These are phyloP conservation scores for Rhynchospora pubera DNA, from an alignment of 176 grass and related monocot species.

Conservation along the genomic window DNA sequence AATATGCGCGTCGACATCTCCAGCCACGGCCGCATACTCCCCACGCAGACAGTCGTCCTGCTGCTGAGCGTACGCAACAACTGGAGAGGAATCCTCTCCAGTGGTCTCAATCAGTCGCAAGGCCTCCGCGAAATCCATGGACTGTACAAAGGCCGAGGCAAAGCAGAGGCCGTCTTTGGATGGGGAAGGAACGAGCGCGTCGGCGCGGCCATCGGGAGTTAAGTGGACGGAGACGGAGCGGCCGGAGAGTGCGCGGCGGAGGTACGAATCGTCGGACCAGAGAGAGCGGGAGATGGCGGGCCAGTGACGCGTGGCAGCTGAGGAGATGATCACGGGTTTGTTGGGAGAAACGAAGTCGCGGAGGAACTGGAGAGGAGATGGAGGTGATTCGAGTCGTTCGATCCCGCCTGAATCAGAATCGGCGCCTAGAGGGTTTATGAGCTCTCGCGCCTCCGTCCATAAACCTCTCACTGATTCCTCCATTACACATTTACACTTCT, in stretches of 20 bases:
- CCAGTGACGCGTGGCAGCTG: conserved; percentile 66
- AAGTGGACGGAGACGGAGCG: conserved; percentile 71
- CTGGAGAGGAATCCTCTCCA: conserved; percentile 18
- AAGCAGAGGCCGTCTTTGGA: conserved; percentile 33
- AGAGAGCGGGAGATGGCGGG: conserved; percentile 47
- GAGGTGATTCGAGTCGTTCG: conserved; percentile 45
- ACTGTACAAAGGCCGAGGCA: conserved; percentile 54
- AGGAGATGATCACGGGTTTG: conserved; percentile 66
- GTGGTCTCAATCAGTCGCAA: conserved; percentile 37
- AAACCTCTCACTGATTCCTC: conserved; percentile 43
- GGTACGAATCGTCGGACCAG: conserved; percentile 64
- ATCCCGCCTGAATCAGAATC: conserved; percentile 14
- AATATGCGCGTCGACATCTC: conserved; percentile 75
- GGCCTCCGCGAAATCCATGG: conserved; percentile 53
- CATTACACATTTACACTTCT: conserved; percentile 33
- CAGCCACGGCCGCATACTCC: conserved; percentile 61
- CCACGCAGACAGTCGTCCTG: conserved; percentile 84
- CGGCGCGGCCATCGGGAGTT: conserved; percentile 74
- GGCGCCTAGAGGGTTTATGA: conserved; percentile 29
- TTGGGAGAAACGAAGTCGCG: conserved; percentile 63
- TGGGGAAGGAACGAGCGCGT: conserved; percentile 49
- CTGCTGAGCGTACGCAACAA: conserved; percentile 85
- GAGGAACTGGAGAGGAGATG: conserved; percentile 62
- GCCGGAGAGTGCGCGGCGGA: conserved; percentile 41
- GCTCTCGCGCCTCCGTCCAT: conserved; percentile 80